Base-by-base conservation (phyloP, 176 grass and related monocot species). In the Ensete ventricosum region DNA sequence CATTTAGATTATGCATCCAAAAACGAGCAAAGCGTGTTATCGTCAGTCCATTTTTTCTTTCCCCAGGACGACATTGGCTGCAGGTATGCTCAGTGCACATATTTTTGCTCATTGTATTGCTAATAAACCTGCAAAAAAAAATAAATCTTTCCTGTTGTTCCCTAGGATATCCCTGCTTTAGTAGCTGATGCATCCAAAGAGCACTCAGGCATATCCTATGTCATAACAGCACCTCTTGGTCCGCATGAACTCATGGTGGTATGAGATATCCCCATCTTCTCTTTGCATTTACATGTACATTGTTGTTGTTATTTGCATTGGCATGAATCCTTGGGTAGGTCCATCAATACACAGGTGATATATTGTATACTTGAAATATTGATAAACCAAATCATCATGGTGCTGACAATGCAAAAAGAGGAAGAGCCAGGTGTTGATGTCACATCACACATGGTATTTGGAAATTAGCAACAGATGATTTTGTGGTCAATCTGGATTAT, bases 241-340 rank as follows among this genome's bases (percentile, higher is more conserved):
- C 83, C 93, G 51, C 90, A 98, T 79, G 94, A 91, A 69, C 94
- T 98, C 90, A 82, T 98, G 80, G 90, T 91, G 88, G 94, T 98
- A 87, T 72, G 80, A 27, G 34, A 62, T 85, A 54, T 64, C 55
- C 62, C 51, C 69, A 9, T 43, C 34, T 11, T 23, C 27, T 81
- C 62, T 81, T 55, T 34, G 25, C 70, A 19, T 73, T 8, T 4
- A 69, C 26, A 77, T 78, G 34, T 72, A 52, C 71, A 75, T 43
- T 55, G 75, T 4, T 58, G n/a, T 16, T 29, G 9, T 11, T 69
- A 50, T n/a, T 19, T 50, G 6, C 3, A 12, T 50, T 9, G 14
- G 6, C 13, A 6, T 50, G 10, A 9, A 43, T 43, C 3, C 34
- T 43, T 43, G 34, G 34, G 9, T 16, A 70, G 51, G 67, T 70